Base-by-base conservation (phyloP, 1,284 basidiomycete species). In the Marasmius fiardii region DNA sequence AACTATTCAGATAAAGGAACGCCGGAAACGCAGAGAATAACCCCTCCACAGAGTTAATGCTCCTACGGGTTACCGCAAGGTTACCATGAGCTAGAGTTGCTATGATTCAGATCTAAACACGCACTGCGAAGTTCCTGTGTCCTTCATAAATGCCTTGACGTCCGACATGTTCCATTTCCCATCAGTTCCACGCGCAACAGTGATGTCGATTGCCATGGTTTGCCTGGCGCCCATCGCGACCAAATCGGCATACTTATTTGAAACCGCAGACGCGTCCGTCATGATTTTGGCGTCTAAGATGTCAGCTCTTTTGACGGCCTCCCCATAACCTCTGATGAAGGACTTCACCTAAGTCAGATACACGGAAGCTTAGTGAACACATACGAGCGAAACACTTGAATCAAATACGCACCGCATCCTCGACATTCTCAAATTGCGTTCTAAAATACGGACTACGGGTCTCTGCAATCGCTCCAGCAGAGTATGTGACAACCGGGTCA, bases 131-230 rank as follows among this genome's bases (percentile, higher is more conserved):
- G 54, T 60, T 0, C 74, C 74, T 16, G 71, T 65, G 62, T 78
- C 72, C 61, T 72, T 79, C 76, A 81, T 77, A 67, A 80, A 82
- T 21, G 72, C 70, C 65, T 72, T 72, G 10, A 79, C 67, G 51
- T 58, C 57, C 4, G 52, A 63, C 43, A 72, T 58, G 52, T 72
- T 68, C 54, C 59, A 63, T 18, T 65, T 65, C 1, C 72, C 72
- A 43, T 70, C 61, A 3, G 65, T 52, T 28, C 63, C 67, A 14
- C 61, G 62, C 5, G 53, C 43, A 12, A 54, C 57, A 14, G 59
- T 60, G 16, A 56, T 49, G 33, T 60, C 59, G 12, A 55, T 28
- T 3, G 51, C 72, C 50, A 75, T 68, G 6, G 71, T 68, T 63
- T 79, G 76, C 6, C 75, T 67, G 2, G 71, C 66, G 0, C 70